Evolutionary conservation across 768 basidiomycete genomes (phyloP).

Genomic region (Mycena venus): DNA sequence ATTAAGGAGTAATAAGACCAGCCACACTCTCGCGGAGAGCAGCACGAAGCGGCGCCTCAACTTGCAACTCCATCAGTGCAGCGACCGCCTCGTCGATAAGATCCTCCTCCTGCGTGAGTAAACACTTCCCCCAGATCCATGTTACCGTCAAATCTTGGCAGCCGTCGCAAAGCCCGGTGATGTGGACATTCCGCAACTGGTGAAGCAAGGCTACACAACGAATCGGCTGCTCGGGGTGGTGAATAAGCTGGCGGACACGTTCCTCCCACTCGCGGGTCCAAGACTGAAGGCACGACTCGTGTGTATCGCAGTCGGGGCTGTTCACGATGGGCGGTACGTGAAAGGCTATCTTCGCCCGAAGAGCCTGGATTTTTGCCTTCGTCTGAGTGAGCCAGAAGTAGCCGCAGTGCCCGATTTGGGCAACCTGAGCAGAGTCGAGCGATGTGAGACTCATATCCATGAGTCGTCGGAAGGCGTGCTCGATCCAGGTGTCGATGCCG

Average conservation of each 20-base stretch:
- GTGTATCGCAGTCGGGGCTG: neutral
- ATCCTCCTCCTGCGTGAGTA: too few relatives aligned
- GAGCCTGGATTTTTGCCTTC: too few relatives aligned
- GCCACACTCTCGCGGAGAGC: too few relatives aligned
- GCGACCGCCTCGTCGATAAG: too few relatives aligned
- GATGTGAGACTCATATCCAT: neutral
- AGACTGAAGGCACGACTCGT: neutral
- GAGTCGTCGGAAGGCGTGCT: neutral
- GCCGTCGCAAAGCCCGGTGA: too few relatives aligned
- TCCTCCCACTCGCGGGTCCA: slow-evolving; percentile 15
- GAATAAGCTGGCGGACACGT: slow-evolving; percentile 13
- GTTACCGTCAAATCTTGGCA: too few relatives aligned
- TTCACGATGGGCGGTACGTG: neutral
- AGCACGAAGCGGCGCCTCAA: too few relatives aligned
- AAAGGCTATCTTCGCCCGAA: neutral
- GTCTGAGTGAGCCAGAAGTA: slow-evolving; percentile 6
- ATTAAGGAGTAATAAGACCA: too few relatives aligned
- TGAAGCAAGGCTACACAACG: neutral
- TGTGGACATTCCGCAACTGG: too few relatives aligned
- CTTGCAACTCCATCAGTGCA: too few relatives aligned
- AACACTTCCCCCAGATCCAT: too few relatives aligned
- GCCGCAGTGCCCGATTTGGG: neutral
- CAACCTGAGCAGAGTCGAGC: neutral
- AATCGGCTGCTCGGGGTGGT: slow-evolving; percentile 11
- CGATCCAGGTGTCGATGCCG: slow-evolving; percentile 17